phyloP scores from a whole-genome alignment of 2,329 filamentous ascomycete genomes.

The Monilinia fructigena region DNA sequence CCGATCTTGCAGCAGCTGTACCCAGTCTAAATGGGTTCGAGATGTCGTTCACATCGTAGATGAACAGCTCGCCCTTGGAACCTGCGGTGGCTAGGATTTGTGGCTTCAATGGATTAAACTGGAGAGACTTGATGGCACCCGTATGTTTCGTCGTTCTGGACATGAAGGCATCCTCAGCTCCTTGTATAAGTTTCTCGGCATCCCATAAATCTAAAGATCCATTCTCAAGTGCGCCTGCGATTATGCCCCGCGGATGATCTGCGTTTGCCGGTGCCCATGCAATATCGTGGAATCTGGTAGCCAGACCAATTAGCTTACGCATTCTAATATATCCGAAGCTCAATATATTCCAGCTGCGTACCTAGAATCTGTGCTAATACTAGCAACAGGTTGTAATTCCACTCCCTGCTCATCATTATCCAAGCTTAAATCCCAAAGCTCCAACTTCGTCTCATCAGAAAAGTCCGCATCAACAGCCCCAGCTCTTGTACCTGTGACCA shows the following conservation, averaged over 20 bases:
- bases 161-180: conserved; percentile 70
- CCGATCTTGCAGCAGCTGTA: conserved; percentile 80
- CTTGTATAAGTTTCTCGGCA: conserved; percentile 64
- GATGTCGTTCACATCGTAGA: conserved; percentile 91
- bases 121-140: conserved; percentile 87
- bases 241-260: conserved; percentile 78
- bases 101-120: conserved; percentile 92
- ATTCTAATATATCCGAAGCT: conserved; percentile 10
- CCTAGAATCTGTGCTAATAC: conserved; percentile 86
- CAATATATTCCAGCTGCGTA: conserved; percentile 45
- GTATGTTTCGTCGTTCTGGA: conserved; percentile 87
- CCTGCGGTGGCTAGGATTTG: conserved; percentile 91
- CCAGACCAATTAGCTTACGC: conserved; percentile 23
- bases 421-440: conserved; percentile 91
- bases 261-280: conserved; percentile 85
- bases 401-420: conserved; percentile 72
- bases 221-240: conserved; percentile 93
- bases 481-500: conserved; percentile 91
- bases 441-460: conserved; percentile 93
- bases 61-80: conserved; percentile 91
- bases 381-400: conserved; percentile 82
- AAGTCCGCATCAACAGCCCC: conserved; percentile 97
- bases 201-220: conserved; percentile 93
- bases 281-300: conserved; percentile 88
- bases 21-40: conserved; percentile 85